Base-by-base conservation (phyloP, 257 asterid genomes). In the Rubia yunnanensis region DNA sequence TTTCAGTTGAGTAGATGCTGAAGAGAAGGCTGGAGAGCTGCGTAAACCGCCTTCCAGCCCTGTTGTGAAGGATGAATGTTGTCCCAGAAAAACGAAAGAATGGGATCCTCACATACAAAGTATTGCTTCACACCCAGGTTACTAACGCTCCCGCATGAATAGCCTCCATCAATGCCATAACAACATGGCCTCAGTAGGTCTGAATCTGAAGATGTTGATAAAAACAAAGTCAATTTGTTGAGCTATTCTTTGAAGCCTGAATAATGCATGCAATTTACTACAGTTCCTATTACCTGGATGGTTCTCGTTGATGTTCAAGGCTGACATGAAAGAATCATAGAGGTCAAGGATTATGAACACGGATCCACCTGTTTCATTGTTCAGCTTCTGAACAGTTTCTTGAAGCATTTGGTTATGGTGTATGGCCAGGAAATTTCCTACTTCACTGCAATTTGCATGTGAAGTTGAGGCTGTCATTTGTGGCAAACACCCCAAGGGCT, bases 401-500 rank as follows among this genome's bases (percentile, higher is more conserved):
- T 74, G 69, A 34, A 85, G 68, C 76, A 77, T 11, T 60, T 69
- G 72, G 72, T 85, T 88, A 76, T 85, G 94, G 31, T 74, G 68
- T 54, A 6, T 27, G 67, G 94, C 69, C 4, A 86, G 50, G 5
- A 67, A 65, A 76, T 84, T 88, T 34, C 59, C 73, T 17, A 18
- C 13, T 49, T 70, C 72, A 28, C 72, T 74, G 83, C 96, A 88
- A 22, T 66, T 73, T 59, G 60, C 17, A 57, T 67, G 54, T 3
- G 81, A 70, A 64, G 14, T 23, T 39, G 75, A 30, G 20, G 70
- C 60, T 0, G 86, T 76, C 13, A 56, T 67, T 48, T 49, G 54
- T 15, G 95, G 95, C 68, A 84, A 71, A 61, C 95, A 88, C 0
- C 96, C 96, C 0, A 85, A 4, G 1, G 96, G 90, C 48, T 60